Evolutionary conservation across 2,329 filamentous ascomycete genomes (phyloP).

Genomic region (Stagonosporopsis vannaccii): DNA sequence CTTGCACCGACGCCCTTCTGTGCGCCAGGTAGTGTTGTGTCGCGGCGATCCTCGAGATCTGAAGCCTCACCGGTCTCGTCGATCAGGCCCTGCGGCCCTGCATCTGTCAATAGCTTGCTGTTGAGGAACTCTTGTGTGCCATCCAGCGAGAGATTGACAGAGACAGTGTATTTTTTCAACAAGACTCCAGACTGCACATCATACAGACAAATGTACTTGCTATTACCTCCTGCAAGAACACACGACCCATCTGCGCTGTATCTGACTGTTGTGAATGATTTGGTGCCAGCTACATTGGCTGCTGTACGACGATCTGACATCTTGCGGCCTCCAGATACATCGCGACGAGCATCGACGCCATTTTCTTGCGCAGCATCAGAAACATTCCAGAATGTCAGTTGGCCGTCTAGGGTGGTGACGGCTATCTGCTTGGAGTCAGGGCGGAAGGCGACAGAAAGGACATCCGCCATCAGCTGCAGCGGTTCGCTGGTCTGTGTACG

Average conservation of each 20-base stretch:
- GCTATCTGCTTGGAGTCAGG: conserved; percentile 92
- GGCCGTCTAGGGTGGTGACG: conserved; percentile 90
- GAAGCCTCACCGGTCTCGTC: conserved; percentile 89
- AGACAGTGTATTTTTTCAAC: conserved; percentile 94
- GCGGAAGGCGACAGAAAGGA: conserved; percentile 83
- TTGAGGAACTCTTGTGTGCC: conserved; percentile 98
- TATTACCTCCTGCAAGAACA: conserved; percentile 89
- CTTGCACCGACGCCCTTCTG: conserved; percentile 88
- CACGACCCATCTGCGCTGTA: conserved; percentile 95
- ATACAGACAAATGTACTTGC: conserved; percentile 98
- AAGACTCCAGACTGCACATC: conserved; percentile 92
- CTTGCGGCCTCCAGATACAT: conserved; percentile 91
- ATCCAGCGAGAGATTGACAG: conserved; percentile 90
- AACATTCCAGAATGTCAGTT: conserved; percentile 93
- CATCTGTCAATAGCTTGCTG: conserved; percentile 89
- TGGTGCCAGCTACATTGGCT: conserved; percentile 88
- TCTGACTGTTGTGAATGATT: conserved; percentile 84
- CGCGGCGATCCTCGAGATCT: conserved; percentile 84
- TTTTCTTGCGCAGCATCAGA: conserved; percentile 85
- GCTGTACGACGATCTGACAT: conserved; percentile 87
- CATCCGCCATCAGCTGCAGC: conserved; percentile 88
- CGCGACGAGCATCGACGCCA: conserved; percentile 86
- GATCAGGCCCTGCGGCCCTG: conserved; percentile 81
- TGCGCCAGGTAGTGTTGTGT: conserved; percentile 81
- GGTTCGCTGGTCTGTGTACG: conserved; percentile 95